A percentile compares a stretch with the other conserved stretches of the same genome.
Conservation (phyloP, 768 basidiomycete species). For the Mycena capillaripes region DNA sequence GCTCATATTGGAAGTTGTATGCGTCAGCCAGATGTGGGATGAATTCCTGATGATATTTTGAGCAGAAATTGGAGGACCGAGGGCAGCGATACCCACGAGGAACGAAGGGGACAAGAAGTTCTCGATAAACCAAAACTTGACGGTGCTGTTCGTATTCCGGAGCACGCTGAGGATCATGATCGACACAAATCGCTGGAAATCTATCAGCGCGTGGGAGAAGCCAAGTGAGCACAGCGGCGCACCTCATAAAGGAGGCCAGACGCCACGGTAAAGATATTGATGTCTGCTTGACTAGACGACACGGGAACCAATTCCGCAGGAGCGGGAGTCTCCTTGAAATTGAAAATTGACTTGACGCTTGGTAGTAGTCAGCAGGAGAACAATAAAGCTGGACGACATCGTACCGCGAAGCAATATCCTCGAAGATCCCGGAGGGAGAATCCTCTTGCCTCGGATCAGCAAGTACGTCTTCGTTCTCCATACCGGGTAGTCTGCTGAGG, state of each 20-base stretch:
- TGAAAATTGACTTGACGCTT: slow-evolving; percentile 64
- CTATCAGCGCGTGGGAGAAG: slow-evolving; percentile 18
- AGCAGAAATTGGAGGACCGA: not conserved
- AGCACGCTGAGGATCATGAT: slow-evolving; percentile 99
- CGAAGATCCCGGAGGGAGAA: slow-evolving; percentile 55
- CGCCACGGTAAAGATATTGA: slow-evolving; percentile 99
- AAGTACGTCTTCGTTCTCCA: slow-evolving; percentile 88
- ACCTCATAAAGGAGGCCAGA: slow-evolving; percentile 98
- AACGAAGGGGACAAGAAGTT: slow-evolving; percentile 99
- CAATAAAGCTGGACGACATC: slow-evolving; percentile 35
- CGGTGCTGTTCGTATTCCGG: slow-evolving; percentile 91
- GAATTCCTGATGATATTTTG: slow-evolving; percentile 75
- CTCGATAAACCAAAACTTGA: slow-evolving; percentile 99
- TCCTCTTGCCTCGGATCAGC: slow-evolving; percentile 54
- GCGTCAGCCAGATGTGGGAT: slow-evolving; percentile 92
- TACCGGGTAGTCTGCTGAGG: slow-evolving; percentile 76
- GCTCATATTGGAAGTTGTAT: slow-evolving; percentile 95
- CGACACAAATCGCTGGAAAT: slow-evolving; percentile 87
- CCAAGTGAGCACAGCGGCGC: slow-evolving; percentile 19
- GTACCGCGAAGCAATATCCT: slow-evolving; percentile 66
- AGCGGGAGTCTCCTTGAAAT: slow-evolving; percentile 44
- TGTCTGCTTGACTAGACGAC: slow-evolving; percentile 77
- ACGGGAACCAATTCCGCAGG: slow-evolving; percentile 38
- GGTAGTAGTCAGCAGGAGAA: slow-evolving; percentile 40
- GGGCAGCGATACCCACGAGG: slow-evolving; percentile 66